These are phyloP conservation scores for Rhizopogon vesiculosus DNA, from an alignment of 768 basidiomycete genomes.

Conservation along the genomic window DNA sequence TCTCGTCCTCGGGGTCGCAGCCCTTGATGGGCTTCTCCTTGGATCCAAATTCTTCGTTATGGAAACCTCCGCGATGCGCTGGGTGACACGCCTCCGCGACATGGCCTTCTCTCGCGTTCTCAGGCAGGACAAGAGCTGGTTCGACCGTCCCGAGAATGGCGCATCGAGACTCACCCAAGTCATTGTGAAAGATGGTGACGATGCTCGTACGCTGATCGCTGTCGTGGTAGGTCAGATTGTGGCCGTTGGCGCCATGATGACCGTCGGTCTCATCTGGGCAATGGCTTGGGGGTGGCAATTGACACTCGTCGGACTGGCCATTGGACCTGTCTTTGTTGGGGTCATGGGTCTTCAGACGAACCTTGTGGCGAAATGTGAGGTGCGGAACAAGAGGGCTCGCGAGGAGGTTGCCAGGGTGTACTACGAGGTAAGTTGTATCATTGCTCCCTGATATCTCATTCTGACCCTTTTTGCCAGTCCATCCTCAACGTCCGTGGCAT, in stretches of 20 bases:
- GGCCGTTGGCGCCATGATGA: conserved; percentile 78
- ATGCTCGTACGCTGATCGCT: conserved; percentile 73
- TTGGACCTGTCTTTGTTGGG: conserved; percentile 78
- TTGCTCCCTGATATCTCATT: background rate
- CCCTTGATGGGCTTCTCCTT: conserved; percentile 68
- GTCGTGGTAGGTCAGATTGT: conserved; percentile 66
- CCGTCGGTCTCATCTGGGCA: conserved; percentile 86
- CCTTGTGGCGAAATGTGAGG: conserved; percentile 68
- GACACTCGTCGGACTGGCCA: conserved; percentile 83
- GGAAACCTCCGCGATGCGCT: conserved; percentile 67
- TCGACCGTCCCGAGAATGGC: conserved; percentile 63
- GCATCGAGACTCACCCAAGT: conserved; percentile 63
- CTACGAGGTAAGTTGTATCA: conserved; percentile 64
- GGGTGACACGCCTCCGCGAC: conserved; percentile 67
- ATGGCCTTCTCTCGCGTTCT: conserved; percentile 56
- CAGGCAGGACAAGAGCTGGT: conserved; percentile 82
- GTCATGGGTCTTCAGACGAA: conserved; percentile 71
- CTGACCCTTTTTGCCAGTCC: conserved; percentile 35
- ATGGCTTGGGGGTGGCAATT: conserved; percentile 87
- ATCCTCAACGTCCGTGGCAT: conserved; percentile 85
- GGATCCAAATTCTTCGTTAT: conserved; percentile 79
- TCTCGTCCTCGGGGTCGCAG: conserved; percentile 69
- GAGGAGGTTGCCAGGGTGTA: conserved; percentile 84
- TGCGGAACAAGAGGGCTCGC: conserved; percentile 77
- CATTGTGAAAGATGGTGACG: conserved; percentile 87